Base-by-base conservation (phyloP, 192 early-diverging fungal genomes). In the Coemansia umbellata region DNA sequence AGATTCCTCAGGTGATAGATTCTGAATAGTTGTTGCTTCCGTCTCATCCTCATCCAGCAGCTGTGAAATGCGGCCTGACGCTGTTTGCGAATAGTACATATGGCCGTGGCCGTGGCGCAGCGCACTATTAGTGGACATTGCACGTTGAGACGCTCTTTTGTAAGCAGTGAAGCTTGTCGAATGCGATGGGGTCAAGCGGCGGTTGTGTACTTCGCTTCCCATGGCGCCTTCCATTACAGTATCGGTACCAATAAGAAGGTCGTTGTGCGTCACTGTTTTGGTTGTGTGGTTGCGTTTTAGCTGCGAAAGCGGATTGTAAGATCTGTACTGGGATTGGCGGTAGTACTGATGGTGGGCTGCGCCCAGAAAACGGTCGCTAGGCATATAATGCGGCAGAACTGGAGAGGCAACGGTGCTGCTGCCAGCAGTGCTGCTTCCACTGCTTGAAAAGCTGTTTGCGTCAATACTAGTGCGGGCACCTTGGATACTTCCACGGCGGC, bases 211-310 rank as follows among this genome's bases (percentile, higher is more conserved):
- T 13, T 17, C 53, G 2, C 21, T 23, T 11, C 43, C 28, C 28
- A 11, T 45, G 43, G 28, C 24, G 8, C 21, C 24, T 4, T 28
- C 24, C 7, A 24, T n/a, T 4, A 26, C 5, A 5, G 23, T 10
- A 9, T 31, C 49, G 11, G 47, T 51, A 9, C 43, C 49, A 8
- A 42, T 19, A 26, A 47, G 49, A 39, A 71, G 42, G 40, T 71
- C 61, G 35, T 71, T 71, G 44, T 71, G 55, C 11, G 68, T 50
- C n/a, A 71, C 36, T 3, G 68, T 71, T 33, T 55, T 71, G 2
- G 68, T 71, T 0, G 63, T 66, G 50, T 66, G 41, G 31, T 66
- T 66, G 37, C 58, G 53, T 13, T 58, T 37, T 21, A 74, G 45
- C 14, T 49, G 21, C 43, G 47, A 37, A 22, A 43, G 43, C 43